Evolutionary conservation across 371 early-diverging fungal genomes (phyloP), one percentile per base, ranked within the genome.

Genomic region (Mortierella sp.): DNA sequence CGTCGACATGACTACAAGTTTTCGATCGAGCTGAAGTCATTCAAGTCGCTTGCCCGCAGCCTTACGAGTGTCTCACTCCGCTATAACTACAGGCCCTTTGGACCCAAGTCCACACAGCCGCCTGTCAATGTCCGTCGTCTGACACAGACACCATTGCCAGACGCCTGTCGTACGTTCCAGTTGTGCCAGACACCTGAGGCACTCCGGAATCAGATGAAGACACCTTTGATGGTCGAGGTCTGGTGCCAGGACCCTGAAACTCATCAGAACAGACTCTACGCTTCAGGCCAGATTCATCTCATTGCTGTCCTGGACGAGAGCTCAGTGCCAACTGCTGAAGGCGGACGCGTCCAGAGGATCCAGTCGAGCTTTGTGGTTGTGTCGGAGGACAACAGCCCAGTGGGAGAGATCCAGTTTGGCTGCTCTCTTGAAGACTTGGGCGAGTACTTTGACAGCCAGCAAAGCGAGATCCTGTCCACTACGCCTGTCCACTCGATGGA

Each of bases 401-500:
- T 66, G 6, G 75, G 75, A 21, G 75, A 75, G 50, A 63, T 75
- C 28, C 68, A 64, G 53, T 75, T 68, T 46, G 50, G 60, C 1
- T 75, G 75, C 48, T 75, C 75, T 9, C 60, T 75, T 21, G 75
- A 75, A 52, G 75, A 75, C 37, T 42, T 68, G 44, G 75, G 75
- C 60, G 75, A 75, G 60, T 75, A 75, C 64, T 67, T 68, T 60
- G 75, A 75, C 39, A 75, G 75, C 37, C 75, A 75, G 30, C 75
- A 75, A 49, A 75, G 75, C 56, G 75, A 75, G 47, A 68, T 75
- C 21, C 44, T 75, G 23, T 75, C 75, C 23, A 75, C 75, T 15
- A 75, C 75, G 0, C 75, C 75, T 9, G 69, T 75, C 4, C 75
- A 75, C 50, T 75, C 75, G 12, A 75, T 75, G 75, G 75, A 75